phyloP scores from a whole-genome alignment of 1,284 basidiomycete species.

The Termitomyces sp. region DNA sequence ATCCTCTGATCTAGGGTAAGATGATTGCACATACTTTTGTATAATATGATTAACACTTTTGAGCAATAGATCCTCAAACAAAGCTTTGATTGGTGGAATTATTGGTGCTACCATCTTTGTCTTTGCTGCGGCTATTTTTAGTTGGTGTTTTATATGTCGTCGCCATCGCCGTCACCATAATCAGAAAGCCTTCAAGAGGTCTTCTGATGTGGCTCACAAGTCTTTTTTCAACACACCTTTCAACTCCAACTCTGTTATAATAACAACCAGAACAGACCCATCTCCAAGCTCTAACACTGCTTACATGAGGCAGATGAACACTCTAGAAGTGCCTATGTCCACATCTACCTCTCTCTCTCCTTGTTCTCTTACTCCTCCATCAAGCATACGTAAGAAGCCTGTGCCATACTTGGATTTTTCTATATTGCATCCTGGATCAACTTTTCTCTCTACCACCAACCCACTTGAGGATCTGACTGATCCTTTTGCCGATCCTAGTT shows the following conservation, averaged over 20 bases:
- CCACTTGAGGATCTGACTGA: conserved; percentile 1
- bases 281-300: conserved; percentile 3
- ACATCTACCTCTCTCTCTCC: neutral
- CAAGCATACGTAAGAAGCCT: conserved; percentile 13
- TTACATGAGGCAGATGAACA: neutral
- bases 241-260: neutral
- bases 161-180: conserved; percentile 20
- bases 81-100: conserved; percentile 21
- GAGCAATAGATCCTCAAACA: conserved; percentile 2
- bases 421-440: conserved; percentile 1
- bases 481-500: conserved; percentile 17
- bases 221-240: conserved; percentile 6
- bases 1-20: conserved; percentile 8
- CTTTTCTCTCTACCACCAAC: neutral
- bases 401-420: conserved; percentile 14
- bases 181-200: conserved; percentile 8
- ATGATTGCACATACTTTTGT: neutral
- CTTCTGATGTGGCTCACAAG: conserved; percentile 10
- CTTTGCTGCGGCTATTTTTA: conserved; percentile 16
- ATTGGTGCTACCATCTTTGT: conserved; percentile 21
- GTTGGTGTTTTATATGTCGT: conserved; percentile 20
- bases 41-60: neutral
- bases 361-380: neutral
- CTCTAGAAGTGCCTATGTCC: neutral
- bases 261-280: neutral